Percentiles rank a stretch among this genome's conserved stretches.
These are phyloP conservation scores for Chamaecyparis obtusa DNA, from an alignment of 75 land plant species.

Conservation along the genomic window DNA sequence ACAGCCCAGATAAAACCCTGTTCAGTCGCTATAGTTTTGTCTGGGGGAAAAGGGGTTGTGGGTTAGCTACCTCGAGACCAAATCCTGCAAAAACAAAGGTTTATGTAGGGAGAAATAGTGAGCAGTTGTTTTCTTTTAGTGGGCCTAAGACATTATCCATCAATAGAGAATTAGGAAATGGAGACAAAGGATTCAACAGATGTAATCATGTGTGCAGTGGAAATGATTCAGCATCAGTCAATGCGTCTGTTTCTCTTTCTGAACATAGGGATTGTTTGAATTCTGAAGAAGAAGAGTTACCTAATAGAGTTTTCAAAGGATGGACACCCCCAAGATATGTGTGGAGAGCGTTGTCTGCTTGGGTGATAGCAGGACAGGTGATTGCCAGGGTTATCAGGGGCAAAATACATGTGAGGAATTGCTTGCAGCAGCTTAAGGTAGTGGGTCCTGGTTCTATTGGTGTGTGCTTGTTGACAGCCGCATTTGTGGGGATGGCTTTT, in stretches of 20 bases:
- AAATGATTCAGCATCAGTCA: not conserved
- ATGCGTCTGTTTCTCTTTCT: not conserved
- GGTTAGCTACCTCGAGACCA: not conserved
- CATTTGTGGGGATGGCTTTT: slow-evolving; percentile 98
- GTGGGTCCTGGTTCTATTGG: slow-evolving; percentile 86
- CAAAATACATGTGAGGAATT: slow-evolving; percentile 67
- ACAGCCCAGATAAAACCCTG: not conserved
- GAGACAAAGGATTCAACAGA: not conserved
- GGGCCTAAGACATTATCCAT: not conserved
- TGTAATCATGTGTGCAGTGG: not conserved
- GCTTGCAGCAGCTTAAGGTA: slow-evolving; percentile 80
- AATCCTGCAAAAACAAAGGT: not conserved
- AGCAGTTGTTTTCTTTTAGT: not conserved
- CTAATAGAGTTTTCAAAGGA: not conserved
- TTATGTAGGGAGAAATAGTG: not conserved
- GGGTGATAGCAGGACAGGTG: slow-evolving; percentile 82
- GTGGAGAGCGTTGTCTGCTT: slow-evolving; percentile 78
- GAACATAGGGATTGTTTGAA: not conserved
- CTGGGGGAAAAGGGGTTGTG: not conserved
- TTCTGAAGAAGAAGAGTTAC: not conserved
- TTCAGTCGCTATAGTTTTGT: not conserved
- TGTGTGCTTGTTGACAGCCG: slow-evolving; percentile 79
- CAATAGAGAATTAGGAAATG: not conserved
- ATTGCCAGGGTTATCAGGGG: slow-evolving; percentile 46
- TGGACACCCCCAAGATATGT: slow-evolving; percentile 85